Evolutionary conservation across 2,329 filamentous ascomycete species (phyloP).

Genomic region (Tolypocladium ovalisporum): DNA sequence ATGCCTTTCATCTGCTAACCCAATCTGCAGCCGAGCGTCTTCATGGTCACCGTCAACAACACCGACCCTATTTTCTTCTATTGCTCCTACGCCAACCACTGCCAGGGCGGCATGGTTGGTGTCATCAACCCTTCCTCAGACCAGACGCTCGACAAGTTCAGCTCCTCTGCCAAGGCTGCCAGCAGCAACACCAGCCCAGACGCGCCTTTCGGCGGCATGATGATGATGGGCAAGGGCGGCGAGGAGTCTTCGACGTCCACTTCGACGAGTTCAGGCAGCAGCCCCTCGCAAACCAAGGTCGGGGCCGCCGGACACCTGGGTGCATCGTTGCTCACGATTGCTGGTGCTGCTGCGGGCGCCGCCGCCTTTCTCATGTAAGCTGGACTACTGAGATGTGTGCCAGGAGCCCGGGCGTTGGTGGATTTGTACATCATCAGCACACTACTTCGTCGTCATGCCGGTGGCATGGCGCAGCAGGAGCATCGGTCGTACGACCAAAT

Average conservation of each 20-base stretch:
- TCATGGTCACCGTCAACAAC: slow-evolving; percentile 15
- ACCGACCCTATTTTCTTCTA: slow-evolving; percentile 20
- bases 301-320: not conserved
- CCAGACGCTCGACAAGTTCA: slow-evolving; percentile 10
- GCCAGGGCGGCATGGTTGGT: slow-evolving; percentile 19
- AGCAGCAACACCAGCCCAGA: slow-evolving; percentile 5
- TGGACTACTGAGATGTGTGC: not conserved
- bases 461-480: not conserved
- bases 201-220: slow-evolving; percentile 6
- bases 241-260: not conserved
- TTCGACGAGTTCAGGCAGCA: not conserved
- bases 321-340: not conserved
- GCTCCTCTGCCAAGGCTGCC: slow-evolving; percentile 3
- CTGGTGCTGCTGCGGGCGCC: not conserved
- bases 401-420: not conserved
- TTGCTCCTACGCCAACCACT: slow-evolving; percentile 15
- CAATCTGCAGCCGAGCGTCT: slow-evolving; percentile 5
- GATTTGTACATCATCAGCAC: not conserved
- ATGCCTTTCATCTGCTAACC: slow-evolving; percentile 1
- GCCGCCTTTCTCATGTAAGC: not conserved
- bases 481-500: not conserved
- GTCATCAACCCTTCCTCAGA: slow-evolving; percentile 15
- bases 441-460: not conserved
- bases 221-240: not conserved
- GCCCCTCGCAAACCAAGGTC: not conserved